A percentile compares a stretch with the other conserved stretches of the same genome.
Conservation (phyloP, 306 rosid genomes). For the Castanopsis chinensis region DNA sequence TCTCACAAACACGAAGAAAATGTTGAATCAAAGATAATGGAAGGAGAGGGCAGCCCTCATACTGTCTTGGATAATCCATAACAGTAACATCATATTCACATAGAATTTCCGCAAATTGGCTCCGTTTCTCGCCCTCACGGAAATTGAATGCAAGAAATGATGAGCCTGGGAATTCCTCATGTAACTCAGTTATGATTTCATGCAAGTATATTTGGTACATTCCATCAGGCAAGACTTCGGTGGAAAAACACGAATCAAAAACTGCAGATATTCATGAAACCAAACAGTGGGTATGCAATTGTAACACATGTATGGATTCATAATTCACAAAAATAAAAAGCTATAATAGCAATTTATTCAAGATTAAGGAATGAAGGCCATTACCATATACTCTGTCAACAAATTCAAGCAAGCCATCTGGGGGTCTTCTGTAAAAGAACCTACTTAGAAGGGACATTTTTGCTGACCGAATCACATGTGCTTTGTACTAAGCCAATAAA, state of each 20-base stretch:
- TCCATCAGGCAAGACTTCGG: constrained; percentile 84
- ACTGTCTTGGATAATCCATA: constrained; percentile 91
- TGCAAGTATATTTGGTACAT: constrained; percentile 81
- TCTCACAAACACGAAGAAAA: constrained; percentile 85
- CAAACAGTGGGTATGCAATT: neutral
- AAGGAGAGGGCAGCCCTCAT: constrained; percentile 91
- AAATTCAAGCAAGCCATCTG: constrained; percentile 94
- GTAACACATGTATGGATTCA: neutral
- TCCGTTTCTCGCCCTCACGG: constrained; percentile 82
- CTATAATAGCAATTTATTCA: neutral
- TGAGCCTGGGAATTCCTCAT: constrained; percentile 93
- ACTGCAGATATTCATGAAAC: constrained; percentile 45
- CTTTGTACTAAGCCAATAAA: constrained; percentile 7
- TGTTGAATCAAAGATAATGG: constrained; percentile 85
- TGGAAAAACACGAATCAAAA: constrained; percentile 94
- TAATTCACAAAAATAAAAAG: neutral
- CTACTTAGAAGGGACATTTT: constrained; percentile 89
- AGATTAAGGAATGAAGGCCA: constrained; percentile 3
- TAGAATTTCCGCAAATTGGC: constrained; percentile 64
- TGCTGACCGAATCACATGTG: constrained; percentile 2
- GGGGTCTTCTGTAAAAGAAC: constrained; percentile 93
- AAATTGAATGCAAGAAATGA: constrained; percentile 87
- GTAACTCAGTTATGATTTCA: constrained; percentile 71
- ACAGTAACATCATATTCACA: constrained; percentile 78
- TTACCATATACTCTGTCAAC: constrained; percentile 85